Evolutionary conservation across 805 yeast species (phyloP).

Genomic region (Starmerella stellata): DNA sequence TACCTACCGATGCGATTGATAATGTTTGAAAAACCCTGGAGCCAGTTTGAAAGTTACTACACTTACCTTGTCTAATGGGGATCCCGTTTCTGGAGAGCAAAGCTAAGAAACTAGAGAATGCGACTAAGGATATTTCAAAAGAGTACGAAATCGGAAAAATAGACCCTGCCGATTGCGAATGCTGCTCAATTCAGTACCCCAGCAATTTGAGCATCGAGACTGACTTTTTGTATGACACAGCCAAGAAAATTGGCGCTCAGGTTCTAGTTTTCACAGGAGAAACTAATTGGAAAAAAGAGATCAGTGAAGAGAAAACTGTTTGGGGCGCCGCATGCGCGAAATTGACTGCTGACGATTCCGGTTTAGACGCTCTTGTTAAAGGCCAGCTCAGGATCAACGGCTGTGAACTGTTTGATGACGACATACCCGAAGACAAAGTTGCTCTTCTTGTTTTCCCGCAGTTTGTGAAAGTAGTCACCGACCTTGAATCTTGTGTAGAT

Average conservation of each 20-base stretch:
- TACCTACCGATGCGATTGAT: too few species aligned
- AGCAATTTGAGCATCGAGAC: conserved; percentile 31
- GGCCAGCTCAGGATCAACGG: conserved; percentile 17
- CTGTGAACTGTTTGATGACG: conserved; percentile 16
- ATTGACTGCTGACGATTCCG: conserved; percentile 19
- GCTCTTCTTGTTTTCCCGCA: conserved; percentile 15
- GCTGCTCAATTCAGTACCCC: conserved; percentile 14
- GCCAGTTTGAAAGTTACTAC: too few species aligned
- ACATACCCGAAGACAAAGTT: conserved; percentile 6
- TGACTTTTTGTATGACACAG: conserved; percentile 46
- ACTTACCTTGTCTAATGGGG: too few species aligned
- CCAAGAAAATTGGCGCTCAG: conserved; percentile 53
- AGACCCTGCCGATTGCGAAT: conserved; percentile 12
- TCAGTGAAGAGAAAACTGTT: conserved; percentile 26
- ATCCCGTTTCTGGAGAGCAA: not conserved
- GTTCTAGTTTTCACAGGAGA: conserved; percentile 69
- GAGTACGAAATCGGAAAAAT: conserved; percentile 10
- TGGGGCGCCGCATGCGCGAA: conserved; percentile 23
- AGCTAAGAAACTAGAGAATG: conserved; percentile 1
- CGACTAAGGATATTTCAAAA: conserved; percentile 5
- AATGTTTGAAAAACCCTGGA: too few species aligned
- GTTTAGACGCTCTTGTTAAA: conserved; percentile 11
- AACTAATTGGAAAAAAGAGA: conserved; percentile 68
- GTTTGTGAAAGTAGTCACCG: conserved; percentile 22
- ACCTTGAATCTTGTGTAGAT: conserved; percentile 16